phyloP scores from a whole-genome alignment of 768 basidiomycete genomes.

The Chalciporus pseudorubinellus region DNA sequence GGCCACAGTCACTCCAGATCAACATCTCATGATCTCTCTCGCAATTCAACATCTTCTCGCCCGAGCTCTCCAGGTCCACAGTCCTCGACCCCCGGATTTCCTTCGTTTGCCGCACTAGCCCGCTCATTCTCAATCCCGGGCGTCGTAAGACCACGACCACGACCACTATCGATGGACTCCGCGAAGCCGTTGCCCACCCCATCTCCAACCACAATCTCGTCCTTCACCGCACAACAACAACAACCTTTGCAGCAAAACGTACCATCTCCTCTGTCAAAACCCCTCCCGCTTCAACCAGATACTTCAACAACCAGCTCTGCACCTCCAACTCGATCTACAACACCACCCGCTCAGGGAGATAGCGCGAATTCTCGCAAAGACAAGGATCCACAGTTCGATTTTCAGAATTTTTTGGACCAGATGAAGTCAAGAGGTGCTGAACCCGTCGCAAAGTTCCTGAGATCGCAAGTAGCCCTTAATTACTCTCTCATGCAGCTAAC shows the following conservation, averaged over 20 bases:
- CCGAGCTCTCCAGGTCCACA: conserved; percentile 28
- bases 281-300: conserved; percentile 7
- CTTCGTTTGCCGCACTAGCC: conserved; percentile 65
- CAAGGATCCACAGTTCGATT: conserved; percentile 69
- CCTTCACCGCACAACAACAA: conserved; percentile 56
- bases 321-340: conserved; percentile 25
- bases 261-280: conserved; percentile 5
- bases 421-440: conserved; percentile 88
- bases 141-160: conserved; percentile 38
- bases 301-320: conserved; percentile 1
- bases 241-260: conserved; percentile 8
- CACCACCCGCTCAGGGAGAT: conserved; percentile 18
- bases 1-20: neutral
- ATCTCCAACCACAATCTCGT: conserved; percentile 56
- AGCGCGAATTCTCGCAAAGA: conserved; percentile 32
- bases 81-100: conserved; percentile 39
- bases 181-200: conserved; percentile 58
- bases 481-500: conserved; percentile 1
- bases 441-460: conserved; percentile 90
- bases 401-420: conserved; percentile 92
- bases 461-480: conserved; percentile 65
- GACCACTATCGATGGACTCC: conserved; percentile 61
- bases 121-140: conserved; percentile 59
- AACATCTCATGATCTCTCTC: neutral
- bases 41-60: conserved; percentile 3